A percentile compares a stretch with the other conserved stretches of the same genome.
These are phyloP conservation scores for Cytospora piceicola DNA, from an alignment of 2,329 filamentous ascomycete genomes.

Conservation along the genomic window DNA sequence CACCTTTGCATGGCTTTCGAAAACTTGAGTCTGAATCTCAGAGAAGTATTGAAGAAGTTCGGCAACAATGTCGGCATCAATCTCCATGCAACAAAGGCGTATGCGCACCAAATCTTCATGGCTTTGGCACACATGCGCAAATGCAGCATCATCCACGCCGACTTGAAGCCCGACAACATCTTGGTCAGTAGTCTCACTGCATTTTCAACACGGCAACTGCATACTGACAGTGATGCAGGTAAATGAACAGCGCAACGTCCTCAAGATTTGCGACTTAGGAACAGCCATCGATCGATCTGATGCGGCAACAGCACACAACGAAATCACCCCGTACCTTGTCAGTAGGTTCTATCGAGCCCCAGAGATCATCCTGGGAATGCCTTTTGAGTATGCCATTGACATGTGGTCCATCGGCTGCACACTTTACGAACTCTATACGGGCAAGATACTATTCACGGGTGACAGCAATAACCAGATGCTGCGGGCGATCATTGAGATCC, in stretches of 20 bases:
- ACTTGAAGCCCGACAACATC: slow-evolving; percentile 98
- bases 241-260: slow-evolving; percentile 77
- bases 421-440: slow-evolving; percentile 94
- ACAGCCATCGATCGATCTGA: slow-evolving; percentile 93
- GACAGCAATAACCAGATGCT: slow-evolving; percentile 99
- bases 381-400: slow-evolving; percentile 91
- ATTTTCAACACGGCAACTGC: background rate
- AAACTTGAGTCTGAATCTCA: slow-evolving; percentile 88
- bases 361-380: slow-evolving; percentile 96
- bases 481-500: slow-evolving; percentile 91
- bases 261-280: slow-evolving; percentile 96
- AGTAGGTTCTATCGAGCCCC: slow-evolving; percentile 97
- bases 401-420: slow-evolving; percentile 99
- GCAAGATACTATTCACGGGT: slow-evolving; percentile 94
- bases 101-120: slow-evolving; percentile 93
- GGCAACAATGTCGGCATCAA: slow-evolving; percentile 94
- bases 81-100: slow-evolving; percentile 81
- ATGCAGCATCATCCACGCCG: slow-evolving; percentile 91
- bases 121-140: slow-evolving; percentile 86
- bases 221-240: slow-evolving; percentile 52
- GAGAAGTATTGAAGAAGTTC: slow-evolving; percentile 94
- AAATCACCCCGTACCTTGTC: slow-evolving; percentile 92
- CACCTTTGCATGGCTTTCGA: slow-evolving; percentile 98
- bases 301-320: slow-evolving; percentile 69
- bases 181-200: slow-evolving; percentile 57